Evolutionary conservation across 106 monocot species (phyloP).

Genomic region (Vanilla planifolia): DNA sequence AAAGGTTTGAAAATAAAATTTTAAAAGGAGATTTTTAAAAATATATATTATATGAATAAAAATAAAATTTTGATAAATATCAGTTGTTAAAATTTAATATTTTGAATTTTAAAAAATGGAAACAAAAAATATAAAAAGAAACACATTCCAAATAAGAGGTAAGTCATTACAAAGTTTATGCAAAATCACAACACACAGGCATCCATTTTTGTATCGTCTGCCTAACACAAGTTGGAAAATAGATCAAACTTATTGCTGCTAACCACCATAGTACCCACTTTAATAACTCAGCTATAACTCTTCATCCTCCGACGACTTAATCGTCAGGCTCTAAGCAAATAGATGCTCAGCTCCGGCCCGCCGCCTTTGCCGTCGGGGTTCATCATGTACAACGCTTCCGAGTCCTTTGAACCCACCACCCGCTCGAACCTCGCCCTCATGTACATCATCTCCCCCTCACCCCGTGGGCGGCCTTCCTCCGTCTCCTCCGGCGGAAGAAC

Average conservation of each 20-base stretch:
- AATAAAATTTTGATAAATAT: no score
- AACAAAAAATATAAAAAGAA: no score
- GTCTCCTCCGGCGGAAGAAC: conserved; percentile 36
- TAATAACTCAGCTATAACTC: not conserved
- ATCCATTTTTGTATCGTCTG: no score
- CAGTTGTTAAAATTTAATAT: no score
- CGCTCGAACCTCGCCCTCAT: conserved; percentile 73
- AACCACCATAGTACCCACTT: not conserved
- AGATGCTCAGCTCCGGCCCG: conserved; percentile 64
- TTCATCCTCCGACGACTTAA: not conserved
- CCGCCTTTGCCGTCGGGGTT: conserved; percentile 58
- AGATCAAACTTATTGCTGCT: not conserved
- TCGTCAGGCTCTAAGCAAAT: conserved; percentile 39
- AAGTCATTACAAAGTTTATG: no score
- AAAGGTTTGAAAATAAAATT: no score
- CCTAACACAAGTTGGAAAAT: not conserved
- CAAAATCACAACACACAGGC: no score
- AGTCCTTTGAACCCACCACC: conserved; percentile 63
- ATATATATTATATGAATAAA: no score
- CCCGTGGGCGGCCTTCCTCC: conserved; percentile 13
- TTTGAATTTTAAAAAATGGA: no score
- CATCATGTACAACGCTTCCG: conserved; percentile 81
- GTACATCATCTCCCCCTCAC: conserved; percentile 65
- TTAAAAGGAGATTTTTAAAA: no score
- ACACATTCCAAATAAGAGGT: no score